phyloP scores from a whole-genome alignment of 805 yeast species.

The Kregervanrija pseudodelftensis region DNA sequence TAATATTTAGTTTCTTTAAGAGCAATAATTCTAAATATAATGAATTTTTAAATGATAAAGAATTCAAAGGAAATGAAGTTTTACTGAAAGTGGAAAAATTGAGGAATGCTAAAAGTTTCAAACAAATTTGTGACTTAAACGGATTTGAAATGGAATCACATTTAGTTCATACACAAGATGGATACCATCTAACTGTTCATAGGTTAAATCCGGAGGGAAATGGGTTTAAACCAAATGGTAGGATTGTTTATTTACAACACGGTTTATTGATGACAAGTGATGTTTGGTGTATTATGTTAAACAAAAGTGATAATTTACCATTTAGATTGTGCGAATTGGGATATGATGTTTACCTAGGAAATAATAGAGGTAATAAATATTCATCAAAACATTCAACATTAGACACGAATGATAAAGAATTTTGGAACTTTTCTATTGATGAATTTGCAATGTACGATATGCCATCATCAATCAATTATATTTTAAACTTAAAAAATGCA shows the following conservation, averaged over 20 bases:
- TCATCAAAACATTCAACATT: slow-evolving; percentile 65
- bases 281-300: slow-evolving; percentile 43
- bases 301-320: slow-evolving; percentile 49
- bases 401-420: slow-evolving; percentile 35
- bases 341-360: slow-evolving; percentile 93
- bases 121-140: slow-evolving; percentile 58
- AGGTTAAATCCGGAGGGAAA: slow-evolving; percentile 40
- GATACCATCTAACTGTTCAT: slow-evolving; percentile 69
- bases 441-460: slow-evolving; percentile 90
- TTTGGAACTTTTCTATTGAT: slow-evolving; percentile 92
- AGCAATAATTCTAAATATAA: slow-evolving; percentile 19
- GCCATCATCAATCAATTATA: slow-evolving; percentile 75
- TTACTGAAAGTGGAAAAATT: slow-evolving; percentile 27
- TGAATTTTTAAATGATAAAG: slow-evolving; percentile 12
- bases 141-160: slow-evolving; percentile 73
- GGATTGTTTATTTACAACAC: slow-evolving; percentile 80
- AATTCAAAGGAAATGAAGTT: slow-evolving; percentile 12
- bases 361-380: slow-evolving; percentile 89
- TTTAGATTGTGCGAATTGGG: slow-evolving; percentile 72
- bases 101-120: slow-evolving; percentile 45
- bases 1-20: slow-evolving; percentile 15
- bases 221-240: slow-evolving; percentile 28
- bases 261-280: slow-evolving; percentile 89
- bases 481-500: slow-evolving; percentile 45
- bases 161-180: slow-evolving; percentile 69